These are phyloP conservation scores for Epicoccum nigrum DNA, from an alignment of 2,329 filamentous ascomycete genomes.

Conservation along the genomic window DNA sequence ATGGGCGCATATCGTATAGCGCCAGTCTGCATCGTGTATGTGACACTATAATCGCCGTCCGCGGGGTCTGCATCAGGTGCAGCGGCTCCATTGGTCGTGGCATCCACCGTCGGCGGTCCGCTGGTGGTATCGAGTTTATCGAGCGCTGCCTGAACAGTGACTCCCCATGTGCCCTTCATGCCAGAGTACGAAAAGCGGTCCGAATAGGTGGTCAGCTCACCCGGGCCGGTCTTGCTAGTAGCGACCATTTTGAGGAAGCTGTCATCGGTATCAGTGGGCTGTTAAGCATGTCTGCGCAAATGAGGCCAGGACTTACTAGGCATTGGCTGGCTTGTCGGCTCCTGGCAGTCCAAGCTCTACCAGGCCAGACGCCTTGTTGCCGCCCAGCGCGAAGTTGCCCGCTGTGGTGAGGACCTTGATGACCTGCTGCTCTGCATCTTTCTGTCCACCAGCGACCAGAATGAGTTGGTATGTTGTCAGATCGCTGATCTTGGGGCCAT, in stretches of 20 bases:
- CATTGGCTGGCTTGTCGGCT: slow-evolving; percentile 53
- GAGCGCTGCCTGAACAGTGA: slow-evolving; percentile 51
- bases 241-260: slow-evolving; percentile 58
- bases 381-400: slow-evolving; percentile 52
- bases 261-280: slow-evolving; percentile 12
- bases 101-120: slow-evolving; percentile 37
- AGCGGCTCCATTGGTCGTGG: slow-evolving; percentile 20
- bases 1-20: slow-evolving; percentile 66
- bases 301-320: slow-evolving; percentile 56
- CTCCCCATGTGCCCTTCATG: slow-evolving; percentile 67
- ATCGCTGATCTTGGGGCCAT: slow-evolving; percentile 56
- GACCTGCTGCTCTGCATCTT: slow-evolving; percentile 6
- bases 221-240: slow-evolving; percentile 59
- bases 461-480: slow-evolving; percentile 63
- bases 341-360: slow-evolving; percentile 34
- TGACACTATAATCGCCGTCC: slow-evolving; percentile 49
- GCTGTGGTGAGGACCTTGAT: slow-evolving; percentile 48
- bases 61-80: slow-evolving; percentile 32
- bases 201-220: slow-evolving; percentile 65
- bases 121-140: slow-evolving; percentile 32
- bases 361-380: slow-evolving; percentile 47
- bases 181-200: slow-evolving; percentile 67
- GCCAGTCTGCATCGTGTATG: slow-evolving; percentile 64
- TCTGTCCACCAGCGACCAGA: slow-evolving; percentile 63
- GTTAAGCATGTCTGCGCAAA: too few species aligned